phyloP scores from a whole-genome alignment of 1,284 basidiomycete species.

The Boletellus deceptivus region DNA sequence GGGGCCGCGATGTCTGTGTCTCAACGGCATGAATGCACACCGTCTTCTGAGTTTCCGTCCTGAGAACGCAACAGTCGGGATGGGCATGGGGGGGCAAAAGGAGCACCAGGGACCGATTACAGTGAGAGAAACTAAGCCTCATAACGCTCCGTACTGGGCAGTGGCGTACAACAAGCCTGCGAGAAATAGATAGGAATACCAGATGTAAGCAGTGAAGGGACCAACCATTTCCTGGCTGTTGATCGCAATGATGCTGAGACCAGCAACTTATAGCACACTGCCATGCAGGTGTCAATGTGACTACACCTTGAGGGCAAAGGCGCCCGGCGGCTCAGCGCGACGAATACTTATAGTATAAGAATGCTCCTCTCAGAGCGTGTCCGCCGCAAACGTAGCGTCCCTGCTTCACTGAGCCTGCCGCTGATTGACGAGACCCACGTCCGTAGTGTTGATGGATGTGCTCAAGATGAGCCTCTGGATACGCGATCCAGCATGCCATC shows the following conservation, averaged over 20 bases:
- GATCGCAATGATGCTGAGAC: conserved; percentile 17
- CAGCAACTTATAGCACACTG: conserved; percentile 16
- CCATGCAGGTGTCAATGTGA: conserved; percentile 16
- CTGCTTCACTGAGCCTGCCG: conserved; percentile 8
- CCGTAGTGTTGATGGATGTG: conserved; percentile 15
- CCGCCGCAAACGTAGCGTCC: conserved; percentile 7
- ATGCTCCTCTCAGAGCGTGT: conserved; percentile 14
- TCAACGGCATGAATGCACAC: too few species aligned
- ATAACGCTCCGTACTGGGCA: too few species aligned
- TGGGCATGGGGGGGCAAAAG: too few species aligned
- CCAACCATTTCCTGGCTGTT: neutral
- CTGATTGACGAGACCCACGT: neutral
- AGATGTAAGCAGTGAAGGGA: too few species aligned
- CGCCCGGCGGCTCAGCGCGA: conserved; percentile 15
- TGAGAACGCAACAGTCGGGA: too few species aligned
- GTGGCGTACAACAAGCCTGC: too few species aligned
- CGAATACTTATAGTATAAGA: conserved; percentile 22
- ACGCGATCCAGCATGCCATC: conserved; percentile 21
- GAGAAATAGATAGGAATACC: too few species aligned
- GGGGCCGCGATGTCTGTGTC: too few species aligned
- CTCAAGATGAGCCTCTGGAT: conserved; percentile 26
- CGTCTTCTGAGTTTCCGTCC: too few species aligned
- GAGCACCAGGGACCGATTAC: too few species aligned
- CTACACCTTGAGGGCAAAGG: too few species aligned
- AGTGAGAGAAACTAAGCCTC: too few species aligned